phyloP scores from a whole-genome alignment of 2,329 filamentous ascomycete species.

The Sporothrix brasiliensis region DNA sequence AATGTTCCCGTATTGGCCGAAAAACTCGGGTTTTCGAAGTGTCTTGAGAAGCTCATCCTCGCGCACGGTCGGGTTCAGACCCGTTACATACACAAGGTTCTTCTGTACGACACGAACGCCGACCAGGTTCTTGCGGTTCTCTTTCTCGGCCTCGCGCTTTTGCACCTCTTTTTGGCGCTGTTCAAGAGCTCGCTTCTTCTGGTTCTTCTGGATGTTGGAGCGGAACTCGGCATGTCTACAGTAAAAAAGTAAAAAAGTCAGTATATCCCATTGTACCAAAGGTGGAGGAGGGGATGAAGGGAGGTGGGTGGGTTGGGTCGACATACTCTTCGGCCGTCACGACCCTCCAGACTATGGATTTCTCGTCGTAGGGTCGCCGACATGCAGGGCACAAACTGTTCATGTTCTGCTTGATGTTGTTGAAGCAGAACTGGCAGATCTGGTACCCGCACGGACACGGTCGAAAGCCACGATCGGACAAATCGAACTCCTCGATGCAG shows the following conservation, averaged over 20 bases:
- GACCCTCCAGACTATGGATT: slow-evolving; percentile 95
- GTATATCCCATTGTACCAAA: neutral
- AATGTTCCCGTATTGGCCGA: slow-evolving; percentile 97
- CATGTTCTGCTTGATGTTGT: slow-evolving; percentile 98
- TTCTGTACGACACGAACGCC: slow-evolving; percentile 96
- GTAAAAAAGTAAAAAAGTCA: neutral
- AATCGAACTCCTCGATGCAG: slow-evolving; percentile 98
- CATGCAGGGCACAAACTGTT: slow-evolving; percentile 98
- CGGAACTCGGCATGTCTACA: slow-evolving; percentile 71
- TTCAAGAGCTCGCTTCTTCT: slow-evolving; percentile 83
- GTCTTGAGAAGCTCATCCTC: slow-evolving; percentile 93
- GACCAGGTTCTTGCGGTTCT: slow-evolving; percentile 93
- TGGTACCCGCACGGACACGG: slow-evolving; percentile 98
- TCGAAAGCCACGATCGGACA: slow-evolving; percentile 94
- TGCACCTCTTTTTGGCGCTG: slow-evolving; percentile 91
- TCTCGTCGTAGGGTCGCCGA: slow-evolving; percentile 91
- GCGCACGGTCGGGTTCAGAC: slow-evolving; percentile 84
- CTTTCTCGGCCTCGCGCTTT: slow-evolving; percentile 92
- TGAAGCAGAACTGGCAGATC: slow-evolving; percentile 99
- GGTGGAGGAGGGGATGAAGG: neutral
- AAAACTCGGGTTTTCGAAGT: slow-evolving; percentile 86
- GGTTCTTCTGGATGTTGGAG: slow-evolving; percentile 81
- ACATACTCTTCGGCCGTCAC: slow-evolving; percentile 88
- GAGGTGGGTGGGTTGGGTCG: too few species aligned
- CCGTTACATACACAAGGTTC: slow-evolving; percentile 97